These are phyloP conservation scores for Blastocystis sp. DNA, from an alignment of 352 stramenopile genomes.

Conservation along the genomic window DNA sequence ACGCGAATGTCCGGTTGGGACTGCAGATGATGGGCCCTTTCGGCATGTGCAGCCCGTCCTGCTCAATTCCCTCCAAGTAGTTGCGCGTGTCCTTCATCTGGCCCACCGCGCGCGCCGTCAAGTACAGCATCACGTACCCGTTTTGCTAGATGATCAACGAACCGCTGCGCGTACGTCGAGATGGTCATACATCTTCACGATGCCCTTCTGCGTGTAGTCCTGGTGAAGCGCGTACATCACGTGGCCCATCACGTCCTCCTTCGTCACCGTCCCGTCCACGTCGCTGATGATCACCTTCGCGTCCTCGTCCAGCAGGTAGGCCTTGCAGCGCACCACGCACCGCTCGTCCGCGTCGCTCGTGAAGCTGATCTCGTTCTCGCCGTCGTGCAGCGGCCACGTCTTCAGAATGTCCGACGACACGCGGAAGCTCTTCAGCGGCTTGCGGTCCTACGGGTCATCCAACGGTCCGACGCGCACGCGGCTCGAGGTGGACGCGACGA, in stretches of 20 bases:
- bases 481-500: constrained; percentile 24
- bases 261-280: constrained; percentile 66
- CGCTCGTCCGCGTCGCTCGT: constrained; percentile 31
- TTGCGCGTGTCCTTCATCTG: constrained; percentile 69
- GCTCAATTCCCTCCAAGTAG: constrained; percentile 61
- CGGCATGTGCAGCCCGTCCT: constrained; percentile 62
- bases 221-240: constrained; percentile 67
- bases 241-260: constrained; percentile 67
- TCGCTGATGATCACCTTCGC: constrained; percentile 59
- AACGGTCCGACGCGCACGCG: background rate
- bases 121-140: constrained; percentile 62
- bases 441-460: constrained; percentile 19
- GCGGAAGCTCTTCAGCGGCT: constrained; percentile 59
- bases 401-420: constrained; percentile 46
- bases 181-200: constrained; percentile 58
- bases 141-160: constrained; percentile 7
- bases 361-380: constrained; percentile 45
- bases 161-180: background rate
- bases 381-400: constrained; percentile 27
- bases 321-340: constrained; percentile 28
- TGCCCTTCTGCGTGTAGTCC: constrained; percentile 65
- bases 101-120: constrained; percentile 64
- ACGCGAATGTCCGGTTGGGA: constrained; percentile 60
- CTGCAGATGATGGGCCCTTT: constrained; percentile 60
- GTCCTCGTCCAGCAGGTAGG: constrained; percentile 29